These are phyloP conservation scores for Jasminum sambac DNA, from an alignment of 257 asterid species.

Conservation along the genomic window DNA sequence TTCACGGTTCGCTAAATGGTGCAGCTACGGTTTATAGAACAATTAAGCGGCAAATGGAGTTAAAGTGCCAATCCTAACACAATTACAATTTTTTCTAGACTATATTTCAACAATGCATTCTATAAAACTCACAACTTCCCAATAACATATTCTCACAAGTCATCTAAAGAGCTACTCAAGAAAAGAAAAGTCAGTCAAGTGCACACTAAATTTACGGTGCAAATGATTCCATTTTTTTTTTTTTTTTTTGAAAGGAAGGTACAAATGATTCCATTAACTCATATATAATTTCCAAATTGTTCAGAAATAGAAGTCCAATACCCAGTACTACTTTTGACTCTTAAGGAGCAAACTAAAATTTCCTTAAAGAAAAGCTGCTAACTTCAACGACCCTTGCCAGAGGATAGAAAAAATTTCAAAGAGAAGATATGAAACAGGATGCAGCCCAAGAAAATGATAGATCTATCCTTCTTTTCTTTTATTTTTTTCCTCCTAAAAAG, in stretches of 20 bases:
- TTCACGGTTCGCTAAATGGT: too few species aligned
- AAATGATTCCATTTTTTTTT: too few species aligned
- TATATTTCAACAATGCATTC: too few species aligned
- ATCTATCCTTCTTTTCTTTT: conserved; percentile 4
- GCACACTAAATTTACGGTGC: conserved; percentile 12
- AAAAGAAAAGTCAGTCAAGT: too few species aligned
- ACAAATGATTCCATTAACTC: background rate
- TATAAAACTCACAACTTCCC: too few species aligned
- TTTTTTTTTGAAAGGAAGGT: background rate
- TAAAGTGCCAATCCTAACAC: too few species aligned
- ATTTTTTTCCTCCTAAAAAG: background rate
- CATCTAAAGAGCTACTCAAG: too few species aligned
- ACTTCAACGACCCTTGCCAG: conserved; percentile 2
- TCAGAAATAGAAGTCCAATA: too few species aligned
- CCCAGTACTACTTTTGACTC: conserved; percentile 32
- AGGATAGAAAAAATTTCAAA: conserved; percentile 10
- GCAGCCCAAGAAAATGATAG: conserved; percentile 34
- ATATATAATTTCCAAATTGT: conserved; percentile 14
- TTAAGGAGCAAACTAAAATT: conserved; percentile 20
- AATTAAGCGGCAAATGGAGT: too few species aligned
- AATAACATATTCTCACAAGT: too few species aligned
- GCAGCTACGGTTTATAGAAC: too few species aligned
- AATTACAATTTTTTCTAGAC: too few species aligned
- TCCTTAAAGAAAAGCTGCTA: conserved; percentile 32
- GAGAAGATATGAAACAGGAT: conserved; percentile 23